These are phyloP conservation scores for Schrenkiella parvula DNA, from an alignment of 345 rosid species.

Conservation along the genomic window DNA sequence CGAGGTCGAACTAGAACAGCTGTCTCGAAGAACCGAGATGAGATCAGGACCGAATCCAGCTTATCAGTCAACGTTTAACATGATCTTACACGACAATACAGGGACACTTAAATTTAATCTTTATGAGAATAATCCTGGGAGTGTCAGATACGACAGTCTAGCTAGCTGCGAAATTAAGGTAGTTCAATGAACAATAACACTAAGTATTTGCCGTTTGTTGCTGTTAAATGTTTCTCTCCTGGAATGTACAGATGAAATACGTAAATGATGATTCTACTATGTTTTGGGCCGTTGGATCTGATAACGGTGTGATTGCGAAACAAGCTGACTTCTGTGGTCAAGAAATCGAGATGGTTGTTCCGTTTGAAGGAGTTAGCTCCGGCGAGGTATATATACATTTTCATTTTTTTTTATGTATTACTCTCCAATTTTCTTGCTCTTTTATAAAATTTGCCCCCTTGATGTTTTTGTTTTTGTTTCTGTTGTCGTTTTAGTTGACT, in stretches of 20 bases:
- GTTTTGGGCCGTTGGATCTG: constrained; percentile 95
- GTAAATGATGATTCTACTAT: constrained; percentile 80
- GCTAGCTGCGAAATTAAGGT: constrained; percentile 97
- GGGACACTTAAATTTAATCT: constrained; percentile 73
- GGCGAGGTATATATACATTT: constrained; percentile 58
- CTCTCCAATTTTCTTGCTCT: neutral
- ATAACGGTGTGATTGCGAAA: constrained; percentile 60
- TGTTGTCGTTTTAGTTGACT: constrained; percentile 50
- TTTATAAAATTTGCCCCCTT: neutral
- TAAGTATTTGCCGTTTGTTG: neutral
- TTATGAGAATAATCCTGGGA: constrained; percentile 54
- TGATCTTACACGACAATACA: constrained; percentile 79
- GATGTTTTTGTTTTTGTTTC: neutral
- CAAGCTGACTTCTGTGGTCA: constrained; percentile 76
- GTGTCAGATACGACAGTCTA: constrained; percentile 61
- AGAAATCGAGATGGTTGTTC: constrained; percentile 85
- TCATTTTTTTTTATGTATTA: neutral
- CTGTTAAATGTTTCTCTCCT: neutral
- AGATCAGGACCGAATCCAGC: constrained; percentile 62
- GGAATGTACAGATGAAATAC: constrained; percentile 58
- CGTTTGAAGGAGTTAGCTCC: constrained; percentile 69
- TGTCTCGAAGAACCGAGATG: constrained; percentile 67
- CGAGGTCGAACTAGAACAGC: constrained; percentile 83
- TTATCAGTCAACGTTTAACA: constrained; percentile 86
- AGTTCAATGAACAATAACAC: neutral